Base-by-base conservation (phyloP, 2,329 filamentous ascomycete genomes). In the Penicillium sp. region DNA sequence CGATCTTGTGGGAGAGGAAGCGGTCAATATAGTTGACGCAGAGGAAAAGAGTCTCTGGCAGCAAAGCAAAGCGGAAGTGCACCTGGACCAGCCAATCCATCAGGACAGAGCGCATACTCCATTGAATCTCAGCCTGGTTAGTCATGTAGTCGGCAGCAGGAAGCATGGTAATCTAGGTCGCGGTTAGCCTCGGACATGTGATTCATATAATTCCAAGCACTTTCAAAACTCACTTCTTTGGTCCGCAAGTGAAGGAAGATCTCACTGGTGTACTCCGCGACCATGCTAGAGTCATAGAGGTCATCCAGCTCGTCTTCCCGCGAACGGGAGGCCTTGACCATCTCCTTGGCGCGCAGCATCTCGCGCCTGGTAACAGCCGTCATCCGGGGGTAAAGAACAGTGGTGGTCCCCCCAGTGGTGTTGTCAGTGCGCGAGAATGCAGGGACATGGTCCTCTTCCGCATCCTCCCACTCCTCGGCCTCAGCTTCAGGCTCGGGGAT, bases 31-130 rank as follows among this genome's bases (percentile, higher is more conserved):
- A 96, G 76, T 98, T 98, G 73, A 95, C 88, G 24, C 87, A 88
- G 50, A 97, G 81, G 74, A 95, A 98, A 5, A 98, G 77, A 0
- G 93, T 98, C 76, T 98, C 93, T 0, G 92, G 92, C 7, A 97
- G 81, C 25, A 98, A 81, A 31, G 81, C 83, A 74, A 98, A 98
- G 31, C 93, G 88, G 61, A 86, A 83, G 69, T 98, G 93, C 27
- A 98, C 93, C 70, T 98, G 91, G 41, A 97, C 87, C 38, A 98
- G 79, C 93, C 93, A 98, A 71, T 97, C 93, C 84, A 98, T 95
- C 47, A 98, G 79, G 20, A 97, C 89, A 5, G 90, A 87, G 41
- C 93, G 89, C 93, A 97, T 98, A 2, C 91, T 95, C 93, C 93
- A 98, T 67, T 95, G 89, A 49, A 98, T 95, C 71, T 97, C 92